Evolutionary conservation across 1,284 basidiomycete genomes (phyloP).

Genomic region (Hypsizygus ulmarius): DNA sequence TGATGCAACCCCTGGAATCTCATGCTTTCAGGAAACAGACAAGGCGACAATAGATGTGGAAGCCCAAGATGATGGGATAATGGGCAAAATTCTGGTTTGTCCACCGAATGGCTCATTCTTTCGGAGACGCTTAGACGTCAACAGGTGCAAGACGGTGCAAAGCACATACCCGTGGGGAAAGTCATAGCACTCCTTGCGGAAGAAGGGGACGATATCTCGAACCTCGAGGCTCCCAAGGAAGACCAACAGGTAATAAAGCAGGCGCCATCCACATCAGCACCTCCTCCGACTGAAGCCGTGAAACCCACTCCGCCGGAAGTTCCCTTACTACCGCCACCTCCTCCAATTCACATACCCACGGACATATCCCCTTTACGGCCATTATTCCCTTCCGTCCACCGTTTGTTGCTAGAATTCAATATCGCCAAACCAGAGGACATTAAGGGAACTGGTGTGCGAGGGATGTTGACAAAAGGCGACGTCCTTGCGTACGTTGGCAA

Average conservation of each 20-base stretch:
- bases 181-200: constrained; percentile 93
- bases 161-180: constrained; percentile 86
- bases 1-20: constrained; percentile 4
- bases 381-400: constrained; percentile 76
- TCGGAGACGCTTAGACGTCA: constrained; percentile 4
- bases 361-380: constrained; percentile 56
- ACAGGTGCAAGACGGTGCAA: constrained; percentile 78
- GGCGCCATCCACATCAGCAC: constrained; percentile 24
- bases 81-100: constrained; percentile 89
- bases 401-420: constrained; percentile 61
- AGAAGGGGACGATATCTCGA: constrained; percentile 92
- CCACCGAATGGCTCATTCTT: not conserved
- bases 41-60: constrained; percentile 99
- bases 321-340: constrained; percentile 25
- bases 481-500: constrained; percentile 79
- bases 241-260: constrained; percentile 30
- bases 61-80: constrained; percentile 92
- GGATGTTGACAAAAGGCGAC: constrained; percentile 92
- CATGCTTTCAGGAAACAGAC: constrained; percentile 82
- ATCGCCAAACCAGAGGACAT: constrained; percentile 57
- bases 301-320: constrained; percentile 26
- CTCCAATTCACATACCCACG: constrained; percentile 28
- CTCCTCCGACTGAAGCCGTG: constrained; percentile 32
- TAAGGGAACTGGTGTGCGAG: constrained; percentile 78
- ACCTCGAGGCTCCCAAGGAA: constrained; percentile 73